Conservation (phyloP, 2,329 filamentous ascomycete genomes). For the Colletotrichum spinosum region DNA sequence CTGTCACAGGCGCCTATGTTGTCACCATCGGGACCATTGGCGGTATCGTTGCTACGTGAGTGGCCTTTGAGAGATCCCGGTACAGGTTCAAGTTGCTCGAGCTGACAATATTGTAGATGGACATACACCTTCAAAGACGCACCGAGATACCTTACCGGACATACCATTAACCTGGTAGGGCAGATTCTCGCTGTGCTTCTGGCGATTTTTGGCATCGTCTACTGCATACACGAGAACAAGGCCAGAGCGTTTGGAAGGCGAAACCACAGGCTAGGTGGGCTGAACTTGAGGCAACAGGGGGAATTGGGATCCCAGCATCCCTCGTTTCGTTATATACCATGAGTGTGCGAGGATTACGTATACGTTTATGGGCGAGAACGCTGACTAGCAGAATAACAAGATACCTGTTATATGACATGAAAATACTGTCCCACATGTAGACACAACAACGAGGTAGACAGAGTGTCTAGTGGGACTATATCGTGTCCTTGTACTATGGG, state of each 20-base stretch:
- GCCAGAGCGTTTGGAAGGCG: conserved; percentile 51
- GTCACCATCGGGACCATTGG: conserved; percentile 66
- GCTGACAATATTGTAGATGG: conserved; percentile 51
- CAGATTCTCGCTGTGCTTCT: conserved; percentile 59
- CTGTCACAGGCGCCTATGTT: conserved; percentile 66
- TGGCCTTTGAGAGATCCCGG: conserved; percentile 6
- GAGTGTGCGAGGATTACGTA: conserved; percentile 23
- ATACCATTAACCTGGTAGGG: conserved; percentile 67
- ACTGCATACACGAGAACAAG: conserved; percentile 66
- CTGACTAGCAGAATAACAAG: too few species aligned
- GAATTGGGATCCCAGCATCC: conserved; percentile 66
- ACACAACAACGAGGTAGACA: too few species aligned
- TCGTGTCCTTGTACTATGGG: too few species aligned
- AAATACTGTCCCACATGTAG: too few species aligned
- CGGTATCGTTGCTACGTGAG: conserved; percentile 67
- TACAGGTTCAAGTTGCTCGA: too few species aligned
- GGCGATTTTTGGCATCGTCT: conserved; percentile 60
- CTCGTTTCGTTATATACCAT: conserved; percentile 66
- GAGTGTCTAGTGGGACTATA: too few species aligned
- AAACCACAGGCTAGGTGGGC: conserved; percentile 57
- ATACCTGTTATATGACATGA: too few species aligned
- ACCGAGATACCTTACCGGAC: conserved; percentile 60
- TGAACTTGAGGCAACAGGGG: conserved; percentile 57
- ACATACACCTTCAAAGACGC: conserved; percentile 61
- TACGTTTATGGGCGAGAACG: neutral